Percentiles rank a stretch among this genome's conserved stretches.
phyloP scores from a whole-genome alignment of 164 flowering plant species.

The Cinnamomum chago region DNA sequence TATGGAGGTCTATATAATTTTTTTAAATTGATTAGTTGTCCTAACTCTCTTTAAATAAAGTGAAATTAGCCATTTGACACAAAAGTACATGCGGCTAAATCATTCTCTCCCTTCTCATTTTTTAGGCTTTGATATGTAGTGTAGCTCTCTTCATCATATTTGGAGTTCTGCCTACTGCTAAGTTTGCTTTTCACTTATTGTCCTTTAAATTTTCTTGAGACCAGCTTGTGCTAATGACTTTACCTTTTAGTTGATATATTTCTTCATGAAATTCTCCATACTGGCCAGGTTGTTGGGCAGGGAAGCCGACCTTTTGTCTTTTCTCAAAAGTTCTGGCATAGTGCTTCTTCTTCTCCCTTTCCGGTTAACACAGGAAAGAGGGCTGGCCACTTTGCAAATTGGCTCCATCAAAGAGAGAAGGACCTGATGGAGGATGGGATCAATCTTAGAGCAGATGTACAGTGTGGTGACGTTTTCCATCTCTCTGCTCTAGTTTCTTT shows the following conservation, averaged over 20 bases:
- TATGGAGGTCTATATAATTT: no score
- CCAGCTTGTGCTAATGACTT: not conserved
- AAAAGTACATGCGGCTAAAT: no score
- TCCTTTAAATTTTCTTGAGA: not conserved
- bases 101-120: no score
- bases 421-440: conserved; percentile 53
- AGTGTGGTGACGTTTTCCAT: conserved; percentile 78
- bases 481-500: conserved; percentile 64
- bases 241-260: not conserved
- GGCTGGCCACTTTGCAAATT: conserved; percentile 54
- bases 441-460: conserved; percentile 53
- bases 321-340: conserved; percentile 68
- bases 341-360: conserved; percentile 62
- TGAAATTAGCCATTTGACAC: no score
- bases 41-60: no score
- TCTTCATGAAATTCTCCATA: conserved; percentile 3
- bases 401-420: conserved; percentile 61
- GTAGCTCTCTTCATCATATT: no score
- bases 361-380: conserved; percentile 72
- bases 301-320: conserved; percentile 62
- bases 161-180: no score
- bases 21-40: no score
- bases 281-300: conserved; percentile 43
- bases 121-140: no score
- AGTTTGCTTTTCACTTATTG: not conserved